Percentiles rank a stretch among this genome's conserved stretches.
Conservation (phyloP, 768 basidiomycete species). For the Auricularia cornea region DNA sequence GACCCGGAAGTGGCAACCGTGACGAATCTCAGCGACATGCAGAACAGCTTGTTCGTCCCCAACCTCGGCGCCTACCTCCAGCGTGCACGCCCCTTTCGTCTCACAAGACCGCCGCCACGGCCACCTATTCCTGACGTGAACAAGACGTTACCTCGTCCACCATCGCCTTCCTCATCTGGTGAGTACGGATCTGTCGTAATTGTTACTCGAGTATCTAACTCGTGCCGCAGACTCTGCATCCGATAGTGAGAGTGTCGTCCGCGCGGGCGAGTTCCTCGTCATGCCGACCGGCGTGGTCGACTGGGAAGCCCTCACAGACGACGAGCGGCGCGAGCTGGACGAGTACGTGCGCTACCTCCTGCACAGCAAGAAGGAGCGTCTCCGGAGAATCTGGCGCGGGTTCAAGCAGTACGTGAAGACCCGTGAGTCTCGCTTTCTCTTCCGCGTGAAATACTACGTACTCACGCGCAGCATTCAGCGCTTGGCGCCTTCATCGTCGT, state of each 20-base stretch:
- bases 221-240: no score
- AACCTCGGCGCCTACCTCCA: neutral
- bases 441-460: no score
- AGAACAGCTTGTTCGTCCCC: neutral
- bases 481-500: neutral
- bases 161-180: neutral
- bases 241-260: neutral
- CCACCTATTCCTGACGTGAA: neutral
- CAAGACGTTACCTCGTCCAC: neutral
- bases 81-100: neutral
- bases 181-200: no score
- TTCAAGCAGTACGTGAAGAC: neutral
- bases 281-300: neutral
- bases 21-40: neutral
- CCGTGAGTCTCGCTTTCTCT: neutral
- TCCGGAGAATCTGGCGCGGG: neutral
- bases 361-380: neutral
- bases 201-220: no score
- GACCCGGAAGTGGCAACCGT: neutral
- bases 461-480: no score
- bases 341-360: neutral
- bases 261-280: neutral
- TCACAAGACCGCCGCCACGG: neutral
- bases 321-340: neutral
- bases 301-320: neutral